Evolutionary conservation across 805 yeast species (phyloP), one percentile per base, ranked within the genome.

Genomic region (Blastobotrys robertii): DNA sequence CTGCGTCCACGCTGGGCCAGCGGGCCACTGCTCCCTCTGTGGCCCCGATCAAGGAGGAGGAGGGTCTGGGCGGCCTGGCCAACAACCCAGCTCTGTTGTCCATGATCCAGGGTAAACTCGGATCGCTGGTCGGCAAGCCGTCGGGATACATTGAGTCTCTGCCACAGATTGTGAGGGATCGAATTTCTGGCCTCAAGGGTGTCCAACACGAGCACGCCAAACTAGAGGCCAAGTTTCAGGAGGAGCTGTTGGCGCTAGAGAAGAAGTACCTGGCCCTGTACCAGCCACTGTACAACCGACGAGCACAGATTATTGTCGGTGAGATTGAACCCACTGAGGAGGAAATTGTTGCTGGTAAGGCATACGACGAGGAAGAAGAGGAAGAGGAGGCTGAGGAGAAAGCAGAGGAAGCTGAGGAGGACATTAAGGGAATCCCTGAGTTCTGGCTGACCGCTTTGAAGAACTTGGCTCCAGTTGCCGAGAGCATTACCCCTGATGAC

Each of bases 401-500:
- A 8, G 72, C 63, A 8, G 68, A 65, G 10, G 65, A 60, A 3
- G 73, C 64, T 4, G 74, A 66, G 4, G 68, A 60, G 12, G 68
- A 63, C 14, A 65, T 69, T 39, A 70, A 70, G 48, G 98, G 98
- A 50, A 76, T 92, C 52, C 97, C 98, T 45, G 79, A 83, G 39
- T 92, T 92, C 72, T 92, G 98, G 98, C 73, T 90, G 56, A 92
- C 97, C 13, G 94, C 97, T 4, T 69, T 92, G 64, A 90, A 83
- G 63, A 92, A 88, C 66, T 70, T 92, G 54, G 76, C 79, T 25
- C 78, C 84, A 25, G 77, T 88, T 39, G 75, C 86, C 30, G 94
- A 87, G 49, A 78, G 85, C 50, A 84, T 92, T 54, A 77, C 92
- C 36, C 96, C 86, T 44, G 77, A 94, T 58, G 98, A 92, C 64